These are phyloP conservation scores for Mikania micrantha DNA, from an alignment of 129 eudicot genomes.

Conservation along the genomic window DNA sequence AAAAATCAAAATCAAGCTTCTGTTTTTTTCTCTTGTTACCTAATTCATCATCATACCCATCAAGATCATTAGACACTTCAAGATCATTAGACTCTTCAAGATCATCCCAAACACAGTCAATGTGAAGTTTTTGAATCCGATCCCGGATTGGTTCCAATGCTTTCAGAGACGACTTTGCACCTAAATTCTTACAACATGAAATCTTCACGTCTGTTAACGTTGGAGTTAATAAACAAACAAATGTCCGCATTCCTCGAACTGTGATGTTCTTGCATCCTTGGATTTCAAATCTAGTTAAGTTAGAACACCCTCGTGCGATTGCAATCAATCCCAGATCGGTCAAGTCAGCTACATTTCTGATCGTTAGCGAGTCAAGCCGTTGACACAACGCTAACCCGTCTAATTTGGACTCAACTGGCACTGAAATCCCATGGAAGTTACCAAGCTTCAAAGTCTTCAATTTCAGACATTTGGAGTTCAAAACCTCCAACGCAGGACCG, in stretches of 20 bases:
- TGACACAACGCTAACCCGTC: constrained; percentile 84
- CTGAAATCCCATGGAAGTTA: constrained; percentile 63
- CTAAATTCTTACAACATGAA: constrained; percentile 71
- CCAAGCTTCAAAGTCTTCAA: constrained; percentile 63
- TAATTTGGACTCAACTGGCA: constrained; percentile 63
- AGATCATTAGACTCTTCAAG: constrained; percentile 34
- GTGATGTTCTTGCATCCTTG: constrained; percentile 74
- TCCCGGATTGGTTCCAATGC: constrained; percentile 74
- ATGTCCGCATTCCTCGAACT: constrained; percentile 67
- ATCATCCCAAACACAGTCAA: constrained; percentile 72
- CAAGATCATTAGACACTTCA: constrained; percentile 37
- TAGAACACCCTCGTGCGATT: constrained; percentile 77
- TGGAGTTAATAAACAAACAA: constrained; percentile 47
- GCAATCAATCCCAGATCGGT: constrained; percentile 81
- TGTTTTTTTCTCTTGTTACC: constrained; percentile 32
- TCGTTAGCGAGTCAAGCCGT: constrained; percentile 60
- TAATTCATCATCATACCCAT: constrained; percentile 32
- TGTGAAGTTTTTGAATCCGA: constrained; percentile 59
- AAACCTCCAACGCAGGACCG: constrained; percentile 61
- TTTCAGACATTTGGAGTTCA: constrained; percentile 56
- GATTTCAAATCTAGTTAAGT: constrained; percentile 58
- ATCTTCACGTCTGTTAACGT: constrained; percentile 72
- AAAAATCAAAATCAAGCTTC: constrained; percentile 40
- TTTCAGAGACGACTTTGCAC: constrained; percentile 49
- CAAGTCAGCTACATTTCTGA: constrained; percentile 75